Base-by-base conservation (phyloP, 176 grass and related monocot genomes). In the Ampelocalamus luodianensis region DNA sequence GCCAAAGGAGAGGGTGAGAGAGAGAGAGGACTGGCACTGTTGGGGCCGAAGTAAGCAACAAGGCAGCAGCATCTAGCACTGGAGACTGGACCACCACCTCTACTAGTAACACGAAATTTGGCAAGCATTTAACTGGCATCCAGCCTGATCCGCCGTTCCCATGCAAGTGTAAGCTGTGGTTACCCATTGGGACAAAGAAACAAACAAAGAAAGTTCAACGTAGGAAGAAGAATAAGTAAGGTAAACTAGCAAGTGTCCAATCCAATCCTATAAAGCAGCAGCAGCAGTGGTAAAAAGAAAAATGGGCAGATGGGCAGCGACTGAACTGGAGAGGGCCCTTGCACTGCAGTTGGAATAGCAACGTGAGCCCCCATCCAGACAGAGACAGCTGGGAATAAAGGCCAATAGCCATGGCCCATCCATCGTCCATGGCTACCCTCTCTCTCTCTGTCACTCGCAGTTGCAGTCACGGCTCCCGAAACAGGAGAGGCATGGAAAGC, bases 331-430 rank as follows among this genome's bases (percentile, higher is more conserved):
- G 58, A 5, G 45, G 56, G 55, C 44, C 81, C 48, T 11, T 6
- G 68, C 59, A 75, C 87, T 89, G 76, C 59, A 79, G 76, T 80
- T 59, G 81, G 87, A 74, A 65, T 46, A 74, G 86, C 34, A 7
- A 2, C 11, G 66, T 7, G 11, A 40, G 58, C 11, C 74, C 4
- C 51, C 79, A 40, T 11, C 23, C 36, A 54, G 58, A 40, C 7
- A 49, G 37, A 2, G 29, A 66, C 87, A 67, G 80, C 39, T 67
- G 51, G 32, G 62, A 14, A 0, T 6, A 10, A 58, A 58, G 16
- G 9, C 23, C 22, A 23, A 5, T 14, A 44, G 63, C 36, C 72
- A 14, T 78, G 54, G 70, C 14, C 8, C n/a, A 61, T 29, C 48
- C 72, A 55, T 27, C 55, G 18, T n/a, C 22, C 56, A 10, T 75